Evolutionary conservation across 1,284 basidiomycete genomes (phyloP), one percentile per base, ranked within the genome.

Genomic region (Schizopora paradoxa): DNA sequence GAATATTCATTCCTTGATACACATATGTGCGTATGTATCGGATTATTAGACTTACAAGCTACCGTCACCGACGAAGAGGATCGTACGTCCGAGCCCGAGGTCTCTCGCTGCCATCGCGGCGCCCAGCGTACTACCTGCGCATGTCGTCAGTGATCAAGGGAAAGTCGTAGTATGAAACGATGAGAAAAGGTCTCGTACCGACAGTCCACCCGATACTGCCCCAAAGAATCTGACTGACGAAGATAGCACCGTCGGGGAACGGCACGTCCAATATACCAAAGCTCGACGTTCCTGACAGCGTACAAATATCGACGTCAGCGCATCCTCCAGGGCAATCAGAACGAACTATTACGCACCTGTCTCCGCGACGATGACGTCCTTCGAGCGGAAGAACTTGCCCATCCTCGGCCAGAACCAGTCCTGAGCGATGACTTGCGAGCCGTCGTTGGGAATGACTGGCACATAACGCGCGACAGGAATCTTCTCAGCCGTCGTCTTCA

Each of bases 1-100:
- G 39, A 2, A 37, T 18, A 19, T 10, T 5, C 1, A 5, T n/a
- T 18, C 14, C 25, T 11, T 16, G 28, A 18, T 13, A 33, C 2
- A 25, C 3, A 37, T n/a, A 1, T 2, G 26, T 18, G 28, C 23
- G 34, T n/a, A n/a, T n/a, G n/a, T n/a, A n/a, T n/a, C n/a, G n/a
- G n/a, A n/a, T n/a, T n/a, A 23, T 36, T n/a, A 2, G 6, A 66
- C 77, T 54, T 58, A 83, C 72, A 86, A 58, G 60, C 81, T 84
- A 31, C 87, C 89, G 58, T 91, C 88, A 3, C 94, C 94, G 18
- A 92, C 74, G 62, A 98, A 96, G 40, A 95, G 68, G 43, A 93
- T 82, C 1, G 83, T 83, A 35, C 93, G 72, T 6, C 74, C 69
- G 31, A 82, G 67, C 4, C 71, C 67, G 22, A 69, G 58, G 44